Base-by-base conservation (phyloP, 768 basidiomycete species). In the Macrolepiota dolichaula region DNA sequence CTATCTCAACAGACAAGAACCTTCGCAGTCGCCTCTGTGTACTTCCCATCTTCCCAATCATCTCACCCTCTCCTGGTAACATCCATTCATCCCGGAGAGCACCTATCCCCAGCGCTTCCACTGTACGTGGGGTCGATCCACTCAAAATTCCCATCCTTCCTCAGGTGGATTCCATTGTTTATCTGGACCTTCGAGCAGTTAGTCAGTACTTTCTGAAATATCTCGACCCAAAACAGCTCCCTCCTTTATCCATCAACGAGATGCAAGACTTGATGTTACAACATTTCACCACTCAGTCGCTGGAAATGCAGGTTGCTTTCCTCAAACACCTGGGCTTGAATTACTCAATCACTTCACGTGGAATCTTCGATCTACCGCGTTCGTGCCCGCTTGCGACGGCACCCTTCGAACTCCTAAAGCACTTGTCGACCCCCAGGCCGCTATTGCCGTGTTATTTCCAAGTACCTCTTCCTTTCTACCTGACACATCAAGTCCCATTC, bases 371-470 rank as follows among this genome's bases (percentile, higher is more conserved):
- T 1, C 55, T 12, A 67, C 59, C 1, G 42, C 49, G 1, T 79
- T 80, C 46, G 69, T 80, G 11, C 56, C 54, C 0, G 67, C 66
- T 10, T 24, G 63, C 4, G 66, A 66, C 46, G 72, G 69, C 1
- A 47, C 58, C 5, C 54, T 29, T 24, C 64, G 57, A 11, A 55
- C 62, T 19, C 75, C 78, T 0, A 36, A 35, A 0, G 64, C 73
- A 3, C 59, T 71, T 4, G 46, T 79, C 13, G 73, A 77, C 40
- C 75, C 77, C 3, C 32, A 62, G 0, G 74, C 76, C 0, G 51
- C 62, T 0, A 56, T 79, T 19, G 67, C 67, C 2, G 46, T 25
- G 0, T 58, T 79, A 19, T 79, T 72, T 40, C 46, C 46, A 4
- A 54, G 57, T 57, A 3, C 59, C 57, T n/a, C 67, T 67, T 12